A percentile compares a stretch with the other conserved stretches of the same genome.
These are phyloP conservation scores for Fusarium sp. DNA, from an alignment of 2,329 filamentous ascomycete species.

Conservation along the genomic window DNA sequence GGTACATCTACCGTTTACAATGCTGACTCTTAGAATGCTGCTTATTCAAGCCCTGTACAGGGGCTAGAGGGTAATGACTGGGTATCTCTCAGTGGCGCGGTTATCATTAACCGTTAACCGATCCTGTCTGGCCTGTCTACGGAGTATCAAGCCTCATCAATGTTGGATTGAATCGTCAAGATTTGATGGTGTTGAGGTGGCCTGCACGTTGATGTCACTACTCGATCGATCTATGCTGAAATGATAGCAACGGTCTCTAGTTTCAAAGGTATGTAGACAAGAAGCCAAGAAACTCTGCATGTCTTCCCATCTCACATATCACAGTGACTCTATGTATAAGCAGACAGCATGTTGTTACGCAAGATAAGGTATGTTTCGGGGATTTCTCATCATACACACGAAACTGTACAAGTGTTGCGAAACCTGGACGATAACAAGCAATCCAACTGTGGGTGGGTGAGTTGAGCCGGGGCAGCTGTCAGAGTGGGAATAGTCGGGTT, in stretches of 20 bases:
- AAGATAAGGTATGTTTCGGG: constrained; percentile 1
- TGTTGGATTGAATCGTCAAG: not conserved
- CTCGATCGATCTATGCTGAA: not conserved
- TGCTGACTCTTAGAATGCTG: not conserved
- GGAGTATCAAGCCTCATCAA: not conserved
- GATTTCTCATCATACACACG: not conserved
- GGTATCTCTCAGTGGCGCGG: not conserved
- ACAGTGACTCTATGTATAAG: not conserved
- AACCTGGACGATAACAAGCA: not conserved
- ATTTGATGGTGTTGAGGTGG: not conserved
- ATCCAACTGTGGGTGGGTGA: not conserved
- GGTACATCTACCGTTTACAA: not conserved
- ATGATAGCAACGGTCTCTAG: not conserved
- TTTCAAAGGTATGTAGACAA: not conserved
- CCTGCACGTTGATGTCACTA: not conserved
- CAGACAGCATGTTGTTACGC: not conserved
- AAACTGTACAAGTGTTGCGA: not conserved
- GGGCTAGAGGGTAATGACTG: not conserved
- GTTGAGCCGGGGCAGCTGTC: constrained; percentile 7
- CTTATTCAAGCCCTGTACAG: not conserved
- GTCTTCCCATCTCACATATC: not conserved
- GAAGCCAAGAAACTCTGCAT: not conserved
- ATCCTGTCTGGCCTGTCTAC: not conserved
- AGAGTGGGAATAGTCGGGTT: constrained; percentile 39
- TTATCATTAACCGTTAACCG: constrained; percentile 31